phyloP scores from a whole-genome alignment of 305 asterid species.

The Rubia tinctorum region DNA sequence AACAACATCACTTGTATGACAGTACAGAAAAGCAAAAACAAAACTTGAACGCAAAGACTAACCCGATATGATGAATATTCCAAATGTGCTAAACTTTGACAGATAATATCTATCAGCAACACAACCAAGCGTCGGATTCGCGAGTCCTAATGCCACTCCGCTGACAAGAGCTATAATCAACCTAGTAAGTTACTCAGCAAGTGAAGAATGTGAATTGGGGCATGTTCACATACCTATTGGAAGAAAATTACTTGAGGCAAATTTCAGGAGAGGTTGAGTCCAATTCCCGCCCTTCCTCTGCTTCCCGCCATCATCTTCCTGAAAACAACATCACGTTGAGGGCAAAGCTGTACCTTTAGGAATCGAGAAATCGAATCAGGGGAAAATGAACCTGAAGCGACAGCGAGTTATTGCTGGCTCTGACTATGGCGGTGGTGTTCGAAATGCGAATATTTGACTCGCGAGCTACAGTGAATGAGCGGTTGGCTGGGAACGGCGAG shows the following conservation, averaged over 20 bases:
- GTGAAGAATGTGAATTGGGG: neutral
- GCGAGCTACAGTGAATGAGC: constrained; percentile 18
- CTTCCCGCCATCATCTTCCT: constrained; percentile 50
- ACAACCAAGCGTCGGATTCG: constrained; percentile 83
- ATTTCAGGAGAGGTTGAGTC: constrained; percentile 41
- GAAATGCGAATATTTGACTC: constrained; percentile 28
- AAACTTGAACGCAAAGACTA: constrained; percentile 16
- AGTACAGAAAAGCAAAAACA: neutral
- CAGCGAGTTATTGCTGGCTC: constrained; percentile 36
- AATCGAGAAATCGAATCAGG: neutral
- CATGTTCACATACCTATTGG: constrained; percentile 55
- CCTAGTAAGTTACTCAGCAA: neutral
- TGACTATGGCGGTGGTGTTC: constrained; percentile 22
- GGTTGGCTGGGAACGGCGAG: constrained; percentile 12
- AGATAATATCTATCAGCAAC: constrained; percentile 65
- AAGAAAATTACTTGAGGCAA: constrained; percentile 63
- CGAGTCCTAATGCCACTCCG: constrained; percentile 81
- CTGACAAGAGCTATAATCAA: constrained; percentile 66
- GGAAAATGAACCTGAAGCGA: constrained; percentile 33
- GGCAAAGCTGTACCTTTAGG: neutral
- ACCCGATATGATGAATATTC: constrained; percentile 86
- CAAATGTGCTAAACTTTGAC: constrained; percentile 79
- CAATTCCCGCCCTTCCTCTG: constrained; percentile 27
- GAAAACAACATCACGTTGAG: constrained; percentile 8
- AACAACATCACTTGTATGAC: neutral